Evolutionary conservation across 306 rosid species (phyloP), one percentile per base, ranked within the genome.

Genomic region (Casuarina glauca): DNA sequence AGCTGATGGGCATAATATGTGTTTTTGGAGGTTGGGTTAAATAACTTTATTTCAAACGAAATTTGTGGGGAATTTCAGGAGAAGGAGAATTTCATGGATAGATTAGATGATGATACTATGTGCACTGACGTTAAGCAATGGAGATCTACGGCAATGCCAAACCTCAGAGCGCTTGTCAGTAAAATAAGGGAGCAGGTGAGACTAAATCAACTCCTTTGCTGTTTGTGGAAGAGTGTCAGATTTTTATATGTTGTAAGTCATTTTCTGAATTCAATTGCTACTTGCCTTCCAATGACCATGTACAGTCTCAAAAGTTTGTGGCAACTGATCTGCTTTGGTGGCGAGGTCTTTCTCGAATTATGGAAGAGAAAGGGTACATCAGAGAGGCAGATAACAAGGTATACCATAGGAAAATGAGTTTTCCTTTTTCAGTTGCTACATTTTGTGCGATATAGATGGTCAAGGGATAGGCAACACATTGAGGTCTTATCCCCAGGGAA

Each of bases 331-430:
- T 80, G 72, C 81, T 89, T 62, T 94, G 94, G 96, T 94, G 98
- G 98, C 93, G 85, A 82, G 98, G 98, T 74, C 96, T 94, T 81
- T 89, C 88, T 42, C 97, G 98, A 76, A 83, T 94, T 72, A 70
- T 90, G 93, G 98, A 94, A 84, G 78, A 43, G 83, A 84, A 86
- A 85, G 97, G 97, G 43, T 85, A 78, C 78, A 62, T 94, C 78
- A 83, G 77, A 80, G 98, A 91, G 83, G 96, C 85, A 52, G 96
- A 89, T 82, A 82, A 73, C 38, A 89, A 85, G 93, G 98, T 93
- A 88, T 74, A 60, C 7, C 9, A 38, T 57, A 53, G 19, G 19
- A 61, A 43, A 54, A 15, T 15, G 39, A 53, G 13, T 9, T 74
- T 55, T 64, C 57, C 61, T 72, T 16, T 68, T 69, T 52, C 58